Base-by-base conservation (phyloP, 768 basidiomycete genomes). In the Trametes sanguinea region DNA sequence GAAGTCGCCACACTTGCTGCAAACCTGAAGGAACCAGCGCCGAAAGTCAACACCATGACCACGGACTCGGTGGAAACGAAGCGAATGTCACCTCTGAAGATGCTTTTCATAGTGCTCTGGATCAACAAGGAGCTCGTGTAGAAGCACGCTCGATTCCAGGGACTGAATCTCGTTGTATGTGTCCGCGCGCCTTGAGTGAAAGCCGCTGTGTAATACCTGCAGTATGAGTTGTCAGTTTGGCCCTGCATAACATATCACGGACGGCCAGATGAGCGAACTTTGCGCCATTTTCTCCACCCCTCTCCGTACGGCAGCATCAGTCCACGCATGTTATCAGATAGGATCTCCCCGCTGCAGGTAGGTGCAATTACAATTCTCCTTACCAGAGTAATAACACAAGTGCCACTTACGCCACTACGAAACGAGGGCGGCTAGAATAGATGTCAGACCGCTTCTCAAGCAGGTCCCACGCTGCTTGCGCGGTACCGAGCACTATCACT, bases 381-480 rank as follows among this genome's bases (percentile, higher is more conserved):
- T 16, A 6, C 4, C 27, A 7, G 11, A 14, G 4, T 32, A 10
- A 51, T 22, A 17, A 4, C 39, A 37, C 39, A 37, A 5, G 52
- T 44, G 14, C 22, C 17, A 61, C 74, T 52, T 63, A 77, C 76
- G 73, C 77, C 51, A 82, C 75, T 33, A 83, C 76, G 44, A 80
- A 79, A 14, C 77, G 77, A 37, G 81, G 80, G 11, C 82, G 75
- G 57, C 77, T 78, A 2, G 81, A 81, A 54, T 83, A 83, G 16
- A 78, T 76, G 0, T 77, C 72, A 0, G 79, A 80, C 33, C 80
- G 75, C 57, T 79, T 80, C 60, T 83, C 81, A 27, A 84, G 68
- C 8, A 80, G 71, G 54, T 80, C 79, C 78, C 77, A 79, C 35
- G 78, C 78, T 39, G 77, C 76, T 64, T 80, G 78, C 1, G 80